These are phyloP conservation scores for Singerocomus rubriflavus DNA, from an alignment of 1,284 basidiomycete species.

Conservation along the genomic window DNA sequence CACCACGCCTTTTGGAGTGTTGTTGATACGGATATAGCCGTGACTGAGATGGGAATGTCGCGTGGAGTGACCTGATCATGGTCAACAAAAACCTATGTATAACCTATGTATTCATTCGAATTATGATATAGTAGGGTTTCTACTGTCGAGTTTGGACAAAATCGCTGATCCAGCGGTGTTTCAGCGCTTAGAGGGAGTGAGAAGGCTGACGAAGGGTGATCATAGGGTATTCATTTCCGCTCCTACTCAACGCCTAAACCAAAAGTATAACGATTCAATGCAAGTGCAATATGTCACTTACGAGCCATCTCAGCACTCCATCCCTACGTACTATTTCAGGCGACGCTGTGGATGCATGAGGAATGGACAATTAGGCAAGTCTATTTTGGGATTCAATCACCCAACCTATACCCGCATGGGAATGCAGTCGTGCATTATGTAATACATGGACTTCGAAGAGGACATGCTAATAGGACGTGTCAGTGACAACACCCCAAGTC, in stretches of 20 bases:
- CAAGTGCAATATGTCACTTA: not conserved
- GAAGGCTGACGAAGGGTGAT: not conserved
- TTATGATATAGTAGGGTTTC: not conserved
- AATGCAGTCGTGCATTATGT: not conserved
- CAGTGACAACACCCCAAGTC: no score
- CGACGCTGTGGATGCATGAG: not conserved
- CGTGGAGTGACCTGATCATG: constrained; percentile 1
- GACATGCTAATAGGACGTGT: no score
- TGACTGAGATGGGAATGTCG: constrained; percentile 1
- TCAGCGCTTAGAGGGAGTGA: not conserved
- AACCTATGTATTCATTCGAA: not conserved
- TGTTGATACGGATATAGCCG: not conserved
- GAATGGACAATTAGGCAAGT: not conserved
- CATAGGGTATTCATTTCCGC: constrained; percentile 9
- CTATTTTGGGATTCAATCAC: not conserved
- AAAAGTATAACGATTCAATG: not conserved
- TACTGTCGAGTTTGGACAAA: not conserved
- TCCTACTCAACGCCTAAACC: not conserved
- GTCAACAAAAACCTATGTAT: no score
- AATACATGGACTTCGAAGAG: no score
- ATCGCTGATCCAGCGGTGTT: not conserved
- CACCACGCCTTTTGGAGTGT: not conserved
- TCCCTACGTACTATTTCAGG: not conserved
- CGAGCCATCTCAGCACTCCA: not conserved
- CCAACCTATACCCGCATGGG: not conserved